Percentiles rank a stretch among this genome's conserved stretches.
Conservation (phyloP, 2,329 filamentous ascomycete genomes). For the Nemania sp. region DNA sequence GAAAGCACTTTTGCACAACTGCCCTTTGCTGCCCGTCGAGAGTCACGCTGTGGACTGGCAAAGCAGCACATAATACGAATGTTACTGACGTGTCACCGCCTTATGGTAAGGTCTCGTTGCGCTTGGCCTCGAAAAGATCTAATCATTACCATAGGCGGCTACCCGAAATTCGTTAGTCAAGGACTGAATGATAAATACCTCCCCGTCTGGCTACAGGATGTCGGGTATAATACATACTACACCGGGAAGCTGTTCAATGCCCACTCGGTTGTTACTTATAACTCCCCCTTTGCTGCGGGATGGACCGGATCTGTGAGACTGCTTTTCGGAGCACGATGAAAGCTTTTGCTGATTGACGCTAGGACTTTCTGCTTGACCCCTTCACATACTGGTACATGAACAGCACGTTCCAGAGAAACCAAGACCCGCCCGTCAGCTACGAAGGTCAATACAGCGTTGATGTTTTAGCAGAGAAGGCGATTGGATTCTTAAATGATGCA, state of each 20-base stretch:
- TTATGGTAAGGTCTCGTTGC: constrained; percentile 50
- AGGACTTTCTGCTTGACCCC: constrained; percentile 60
- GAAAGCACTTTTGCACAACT: constrained; percentile 68
- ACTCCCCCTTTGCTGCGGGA: constrained; percentile 59
- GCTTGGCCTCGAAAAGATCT: neutral
- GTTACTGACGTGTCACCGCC: constrained; percentile 63
- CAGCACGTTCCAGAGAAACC: constrained; percentile 61
- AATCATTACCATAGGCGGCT: constrained; percentile 51
- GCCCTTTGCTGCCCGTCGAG: constrained; percentile 70
- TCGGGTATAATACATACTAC: constrained; percentile 73
- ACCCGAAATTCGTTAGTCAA: constrained; percentile 67
- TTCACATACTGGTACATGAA: constrained; percentile 68
- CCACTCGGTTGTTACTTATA: constrained; percentile 64
- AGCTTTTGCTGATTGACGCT: neutral
- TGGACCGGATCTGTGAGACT: constrained; percentile 57
- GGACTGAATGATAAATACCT: constrained; percentile 71
- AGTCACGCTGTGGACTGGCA: constrained; percentile 68
- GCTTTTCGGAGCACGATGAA: neutral
- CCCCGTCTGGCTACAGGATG: constrained; percentile 71
- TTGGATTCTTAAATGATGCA: constrained; percentile 59
- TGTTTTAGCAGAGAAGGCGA: constrained; percentile 55
- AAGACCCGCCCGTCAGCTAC: constrained; percentile 57
- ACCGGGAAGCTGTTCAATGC: constrained; percentile 74
- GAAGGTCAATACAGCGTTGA: constrained; percentile 60
- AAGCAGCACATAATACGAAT: constrained; percentile 71